A percentile compares a stretch with the other conserved stretches of the same genome.
These are phyloP conservation scores for Myriosclerotinia scirpicola DNA, from an alignment of 2,329 filamentous ascomycete species.

Conservation along the genomic window DNA sequence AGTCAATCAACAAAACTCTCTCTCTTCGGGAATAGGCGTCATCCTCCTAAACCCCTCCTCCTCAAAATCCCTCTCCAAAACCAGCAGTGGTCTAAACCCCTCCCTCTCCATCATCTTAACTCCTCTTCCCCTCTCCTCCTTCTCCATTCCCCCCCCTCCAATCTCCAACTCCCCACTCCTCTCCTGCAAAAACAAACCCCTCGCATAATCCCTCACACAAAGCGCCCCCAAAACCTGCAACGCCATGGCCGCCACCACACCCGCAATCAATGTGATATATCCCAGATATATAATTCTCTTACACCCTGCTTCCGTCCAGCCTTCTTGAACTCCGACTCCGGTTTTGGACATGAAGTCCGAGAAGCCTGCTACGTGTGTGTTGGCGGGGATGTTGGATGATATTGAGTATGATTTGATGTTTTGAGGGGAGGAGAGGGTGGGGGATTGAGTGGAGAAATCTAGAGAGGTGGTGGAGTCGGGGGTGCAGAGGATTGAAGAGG, in stretches of 20 bases:
- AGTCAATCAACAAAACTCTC: not conserved
- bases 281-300: not conserved
- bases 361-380: conserved; percentile 29
- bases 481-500: not conserved
- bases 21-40: not conserved
- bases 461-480: no score
- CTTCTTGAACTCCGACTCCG: not conserved
- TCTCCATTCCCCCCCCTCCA: not conserved
- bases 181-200: conserved; percentile 32
- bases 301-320: not conserved
- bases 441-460: not conserved
- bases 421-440: not conserved
- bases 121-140: not conserved
- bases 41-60: no score
- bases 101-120: not conserved
- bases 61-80: not conserved
- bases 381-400: no score
- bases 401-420: no score
- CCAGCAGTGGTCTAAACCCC: not conserved
- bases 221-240: conserved; percentile 16
- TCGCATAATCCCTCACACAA: conserved; percentile 22
- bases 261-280: not conserved
- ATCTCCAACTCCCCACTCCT: not conserved
- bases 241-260: not conserved
- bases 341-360: conserved; percentile 28